A percentile compares a stretch with the other conserved stretches of the same genome.
Evolutionary conservation across 345 rosid genomes (phyloP).

Genomic region (Gossypium arboreum): DNA sequence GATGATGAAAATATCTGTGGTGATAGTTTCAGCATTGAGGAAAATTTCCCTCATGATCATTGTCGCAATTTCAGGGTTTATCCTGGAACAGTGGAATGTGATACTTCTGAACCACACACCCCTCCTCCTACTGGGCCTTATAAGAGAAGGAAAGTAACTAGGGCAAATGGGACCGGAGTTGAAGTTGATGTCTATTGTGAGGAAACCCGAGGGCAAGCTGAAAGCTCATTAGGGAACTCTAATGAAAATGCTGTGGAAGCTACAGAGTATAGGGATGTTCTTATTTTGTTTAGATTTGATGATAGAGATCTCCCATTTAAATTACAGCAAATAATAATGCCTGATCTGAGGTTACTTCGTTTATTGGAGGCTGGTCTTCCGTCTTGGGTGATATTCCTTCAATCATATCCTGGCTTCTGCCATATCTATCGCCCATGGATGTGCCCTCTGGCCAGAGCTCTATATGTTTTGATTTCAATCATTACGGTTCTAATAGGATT

Average conservation of each 20-base stretch:
- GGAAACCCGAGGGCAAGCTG: slow-evolving; percentile 46
- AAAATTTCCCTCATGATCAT: slow-evolving; percentile 35
- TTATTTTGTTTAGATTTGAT: slow-evolving; percentile 72
- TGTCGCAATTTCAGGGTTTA: slow-evolving; percentile 35
- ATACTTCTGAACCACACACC: slow-evolving; percentile 46
- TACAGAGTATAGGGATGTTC: slow-evolving; percentile 61
- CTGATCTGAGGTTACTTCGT: slow-evolving; percentile 77
- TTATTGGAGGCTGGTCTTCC: slow-evolving; percentile 96
- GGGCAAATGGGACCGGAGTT: slow-evolving; percentile 34
- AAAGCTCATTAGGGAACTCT: slow-evolving; percentile 23
- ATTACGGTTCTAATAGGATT: slow-evolving; percentile 88
- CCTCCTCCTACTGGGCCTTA: slow-evolving; percentile 77
- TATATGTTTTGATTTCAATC: slow-evolving; percentile 73
- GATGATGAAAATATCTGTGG: slow-evolving; percentile 22
- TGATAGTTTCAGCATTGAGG: slow-evolving; percentile 24
- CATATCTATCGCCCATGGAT: slow-evolving; percentile 98
- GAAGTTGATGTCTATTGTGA: slow-evolving; percentile 62
- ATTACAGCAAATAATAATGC: slow-evolving; percentile 64
- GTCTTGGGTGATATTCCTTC: slow-evolving; percentile 96
- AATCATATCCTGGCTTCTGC: slow-evolving; percentile 92
- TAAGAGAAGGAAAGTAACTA: slow-evolving; percentile 76
- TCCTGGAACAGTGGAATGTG: slow-evolving; percentile 27
- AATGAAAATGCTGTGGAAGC: slow-evolving; percentile 47
- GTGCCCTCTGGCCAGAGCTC: slow-evolving; percentile 91
- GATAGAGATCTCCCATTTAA: slow-evolving; percentile 83